Evolutionary conservation across 306 rosid genomes (phyloP), one percentile per base, ranked within the genome.

Genomic region (Canavalia gladiata): DNA sequence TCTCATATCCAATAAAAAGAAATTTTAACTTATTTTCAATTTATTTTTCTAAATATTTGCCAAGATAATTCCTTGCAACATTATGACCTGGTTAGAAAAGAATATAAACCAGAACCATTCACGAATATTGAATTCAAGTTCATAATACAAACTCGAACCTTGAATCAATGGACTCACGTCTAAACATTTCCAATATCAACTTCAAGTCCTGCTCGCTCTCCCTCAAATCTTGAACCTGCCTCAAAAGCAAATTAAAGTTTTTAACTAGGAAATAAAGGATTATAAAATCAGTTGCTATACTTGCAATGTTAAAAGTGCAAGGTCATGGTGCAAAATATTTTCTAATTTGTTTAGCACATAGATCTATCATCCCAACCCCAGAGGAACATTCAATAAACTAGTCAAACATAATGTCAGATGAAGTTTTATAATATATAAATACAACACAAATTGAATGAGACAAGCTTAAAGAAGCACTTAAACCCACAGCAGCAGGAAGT

Each of bases 131-230:
- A 72, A 65, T 54, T 34, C 62, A 56, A 62, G 65, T 62, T 50
- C 34, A 66, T 77, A 63, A 74, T 66, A 12, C 63, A 71, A 56
- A 50, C 64, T 62, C 89, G 75, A 83, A 96, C 99, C 99, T 92
- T 65, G 98, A 84, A 77, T 93, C 97, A 84, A 90, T 85, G 70
- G 95, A 86, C 83, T 96, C 99, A 66, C 86, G 92, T 84, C 91
- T 92, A 87, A 85, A 94, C 97, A 94, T 94, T 74, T 84, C 95
- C 86, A 89, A 63, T 46, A 96, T 84, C 88, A 96, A 91, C 83
- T 85, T 86, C 83, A 92, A 83, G 79, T 96, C 98, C 37, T 25
- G 51, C 52, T 87, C 85, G 65, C 84, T 85, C 62, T 84, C 91
- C 77, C 87, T 88, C 68, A 93, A 66, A 68, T 88, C 94, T 83